Evolutionary conservation across 345 rosid genomes (phyloP).

Genomic region (Adansonia digitata): DNA sequence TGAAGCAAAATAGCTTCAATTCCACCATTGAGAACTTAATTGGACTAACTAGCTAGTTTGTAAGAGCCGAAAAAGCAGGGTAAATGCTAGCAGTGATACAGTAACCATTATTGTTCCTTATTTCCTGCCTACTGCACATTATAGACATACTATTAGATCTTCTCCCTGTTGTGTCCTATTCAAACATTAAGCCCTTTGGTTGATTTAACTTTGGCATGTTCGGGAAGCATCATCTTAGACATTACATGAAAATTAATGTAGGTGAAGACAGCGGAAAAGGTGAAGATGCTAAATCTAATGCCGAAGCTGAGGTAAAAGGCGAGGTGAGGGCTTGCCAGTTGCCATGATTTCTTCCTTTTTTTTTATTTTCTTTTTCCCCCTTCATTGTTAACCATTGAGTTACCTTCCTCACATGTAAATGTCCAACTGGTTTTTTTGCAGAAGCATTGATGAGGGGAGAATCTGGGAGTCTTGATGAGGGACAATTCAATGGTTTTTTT

Average conservation of each 20-base stretch:
- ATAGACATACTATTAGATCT: not conserved
- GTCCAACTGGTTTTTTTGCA: slow-evolving; percentile 20
- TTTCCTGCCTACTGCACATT: too few species aligned
- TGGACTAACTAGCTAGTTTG: not conserved
- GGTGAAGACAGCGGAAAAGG: slow-evolving; percentile 76
- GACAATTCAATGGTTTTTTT: slow-evolving; percentile 13
- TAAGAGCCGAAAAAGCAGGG: not conserved
- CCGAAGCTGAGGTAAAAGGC: slow-evolving; percentile 52
- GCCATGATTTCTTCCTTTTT: not conserved
- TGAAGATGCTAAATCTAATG: slow-evolving; percentile 64
- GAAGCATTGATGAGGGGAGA: slow-evolving; percentile 24
- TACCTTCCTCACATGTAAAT: not conserved
- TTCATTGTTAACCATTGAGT: not conserved
- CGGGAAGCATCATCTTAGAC: slow-evolving; percentile 2
- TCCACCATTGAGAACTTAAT: not conserved
- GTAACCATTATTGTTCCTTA: too few species aligned
- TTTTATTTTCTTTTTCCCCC: not conserved
- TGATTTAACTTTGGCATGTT: not conserved
- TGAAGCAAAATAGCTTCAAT: not conserved
- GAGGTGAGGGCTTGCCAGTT: not conserved
- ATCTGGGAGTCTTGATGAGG: slow-evolving; percentile 8
- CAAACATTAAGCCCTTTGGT: not conserved
- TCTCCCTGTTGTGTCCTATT: not conserved
- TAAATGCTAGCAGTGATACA: not conserved
- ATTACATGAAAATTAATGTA: slow-evolving; percentile 20